phyloP scores from a whole-genome alignment of 192 early-diverging fungal species.

The Coemansia sp. region DNA sequence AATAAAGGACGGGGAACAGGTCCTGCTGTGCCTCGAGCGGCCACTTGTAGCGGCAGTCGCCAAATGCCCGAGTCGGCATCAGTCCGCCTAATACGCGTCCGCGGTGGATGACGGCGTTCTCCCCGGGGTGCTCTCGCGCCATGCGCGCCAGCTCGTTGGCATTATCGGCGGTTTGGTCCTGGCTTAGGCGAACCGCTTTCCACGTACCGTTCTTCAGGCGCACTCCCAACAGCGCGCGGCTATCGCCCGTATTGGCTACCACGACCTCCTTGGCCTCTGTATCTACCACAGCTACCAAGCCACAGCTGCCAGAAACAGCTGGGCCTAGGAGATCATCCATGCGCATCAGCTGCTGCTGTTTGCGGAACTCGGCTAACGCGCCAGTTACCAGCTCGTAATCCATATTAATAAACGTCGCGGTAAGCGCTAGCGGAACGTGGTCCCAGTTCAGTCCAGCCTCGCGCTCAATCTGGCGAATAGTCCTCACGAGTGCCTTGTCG shows the following conservation, averaged over 20 bases:
- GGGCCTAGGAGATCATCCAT: constrained; percentile 40
- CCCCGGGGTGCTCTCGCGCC: constrained; percentile 66
- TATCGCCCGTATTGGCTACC: constrained; percentile 40
- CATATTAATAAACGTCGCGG: constrained; percentile 21
- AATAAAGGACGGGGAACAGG: constrained; percentile 6
- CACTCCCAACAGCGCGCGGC: constrained; percentile 40
- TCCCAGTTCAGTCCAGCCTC: constrained; percentile 39
- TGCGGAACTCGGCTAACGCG: constrained; percentile 14
- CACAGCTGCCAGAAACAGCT: constrained; percentile 33
- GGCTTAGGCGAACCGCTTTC: constrained; percentile 54
- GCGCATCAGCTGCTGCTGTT: constrained; percentile 15
- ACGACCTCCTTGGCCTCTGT: constrained; percentile 12
- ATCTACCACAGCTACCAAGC: constrained; percentile 37
- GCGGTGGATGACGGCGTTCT: constrained; percentile 59
- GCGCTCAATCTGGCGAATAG: constrained; percentile 21
- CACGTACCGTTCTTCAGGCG: constrained; percentile 40
- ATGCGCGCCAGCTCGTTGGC: constrained; percentile 56
- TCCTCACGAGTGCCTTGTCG: constrained; percentile 6
- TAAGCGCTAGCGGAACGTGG: constrained; percentile 20
- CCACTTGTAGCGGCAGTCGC: constrained; percentile 69
- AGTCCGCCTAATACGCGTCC: constrained; percentile 59
- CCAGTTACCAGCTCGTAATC: constrained; percentile 23
- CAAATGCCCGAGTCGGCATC: constrained; percentile 57
- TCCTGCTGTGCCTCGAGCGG: constrained; percentile 50
- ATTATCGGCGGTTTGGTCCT: constrained; percentile 63